Percentiles rank a stretch among this genome's conserved stretches.
phyloP scores from a whole-genome alignment of 2,329 filamentous ascomycete species.

The Fusarium beomiforme region DNA sequence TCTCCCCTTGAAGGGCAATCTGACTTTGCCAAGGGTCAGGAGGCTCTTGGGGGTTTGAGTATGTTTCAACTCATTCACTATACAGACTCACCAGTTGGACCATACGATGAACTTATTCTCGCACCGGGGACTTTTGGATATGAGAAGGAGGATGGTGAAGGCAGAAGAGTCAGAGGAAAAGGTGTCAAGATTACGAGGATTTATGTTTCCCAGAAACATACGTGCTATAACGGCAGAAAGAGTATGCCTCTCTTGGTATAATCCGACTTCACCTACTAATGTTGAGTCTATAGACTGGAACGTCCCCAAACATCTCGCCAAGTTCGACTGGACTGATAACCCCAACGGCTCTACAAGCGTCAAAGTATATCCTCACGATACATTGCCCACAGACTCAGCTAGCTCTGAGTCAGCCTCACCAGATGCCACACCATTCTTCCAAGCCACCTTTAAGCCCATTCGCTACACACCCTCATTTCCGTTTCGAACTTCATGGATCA shows the following conservation, averaged over 20 bases:
- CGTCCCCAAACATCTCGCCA: constrained; percentile 64
- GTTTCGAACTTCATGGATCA: constrained; percentile 51
- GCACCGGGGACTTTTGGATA: constrained; percentile 59
- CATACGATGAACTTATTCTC: constrained; percentile 64
- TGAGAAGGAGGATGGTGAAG: constrained; percentile 48
- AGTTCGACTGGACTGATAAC: constrained; percentile 57
- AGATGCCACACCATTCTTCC: constrained; percentile 55
- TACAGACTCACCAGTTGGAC: constrained; percentile 59
- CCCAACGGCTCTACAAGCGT: constrained; percentile 51
- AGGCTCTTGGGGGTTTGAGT: constrained; percentile 55
- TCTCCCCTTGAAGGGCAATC: constrained; percentile 58
- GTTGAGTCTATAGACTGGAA: constrained; percentile 57
- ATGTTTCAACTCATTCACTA: constrained; percentile 64
- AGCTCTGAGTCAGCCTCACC: constrained; percentile 45
- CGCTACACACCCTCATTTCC: constrained; percentile 57
- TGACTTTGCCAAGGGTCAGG: constrained; percentile 50
- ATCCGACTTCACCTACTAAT: not conserved
- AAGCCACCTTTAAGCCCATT: constrained; percentile 55
- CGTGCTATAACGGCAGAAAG: constrained; percentile 62
- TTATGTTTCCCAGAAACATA: constrained; percentile 63
- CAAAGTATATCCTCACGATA: constrained; percentile 58
- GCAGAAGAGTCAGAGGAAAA: constrained; percentile 44
- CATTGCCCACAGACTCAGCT: constrained; percentile 36
- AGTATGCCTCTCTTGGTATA: constrained; percentile 47
- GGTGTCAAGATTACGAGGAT: constrained; percentile 61